phyloP scores from a whole-genome alignment of 129 eudicot species.

The Chrysanthemum lavandulifolium region DNA sequence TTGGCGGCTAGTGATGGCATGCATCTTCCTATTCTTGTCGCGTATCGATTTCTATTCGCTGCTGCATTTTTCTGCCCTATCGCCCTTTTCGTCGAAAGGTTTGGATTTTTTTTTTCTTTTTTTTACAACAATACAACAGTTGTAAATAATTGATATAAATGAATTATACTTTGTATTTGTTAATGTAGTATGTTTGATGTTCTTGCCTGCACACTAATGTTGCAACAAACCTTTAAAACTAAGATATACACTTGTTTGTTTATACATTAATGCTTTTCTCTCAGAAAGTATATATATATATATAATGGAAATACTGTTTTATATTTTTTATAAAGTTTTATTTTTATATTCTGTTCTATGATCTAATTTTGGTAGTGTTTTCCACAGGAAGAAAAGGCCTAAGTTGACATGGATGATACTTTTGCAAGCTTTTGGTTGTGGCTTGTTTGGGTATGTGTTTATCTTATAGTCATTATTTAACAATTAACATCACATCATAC shows the following conservation, averaged over 20 bases:
- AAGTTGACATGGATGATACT: slow-evolving; percentile 37
- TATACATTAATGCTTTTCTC: no score
- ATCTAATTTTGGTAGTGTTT: slow-evolving; percentile 1
- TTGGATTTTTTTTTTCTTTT: neutral
- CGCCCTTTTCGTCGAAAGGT: slow-evolving; percentile 59
- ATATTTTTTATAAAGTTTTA: neutral
- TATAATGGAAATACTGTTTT: slow-evolving; percentile 28
- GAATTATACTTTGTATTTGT: no score
- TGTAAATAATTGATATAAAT: no score
- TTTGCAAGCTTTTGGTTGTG: slow-evolving; percentile 48
- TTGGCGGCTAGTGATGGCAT: slow-evolving; percentile 47
- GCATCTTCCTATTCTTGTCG: slow-evolving; percentile 40
- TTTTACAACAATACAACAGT: no score
- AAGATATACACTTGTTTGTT: no score
- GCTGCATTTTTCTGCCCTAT: slow-evolving; percentile 45
- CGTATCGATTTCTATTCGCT: slow-evolving; percentile 51
- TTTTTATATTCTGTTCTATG: neutral
- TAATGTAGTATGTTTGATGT: neutral
- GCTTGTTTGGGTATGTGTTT: slow-evolving; percentile 51
- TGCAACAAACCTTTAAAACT: no score
- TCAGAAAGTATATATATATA: neutral
- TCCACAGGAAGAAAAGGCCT: slow-evolving; percentile 46
- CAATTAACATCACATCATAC: neutral
- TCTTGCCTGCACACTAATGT: neutral
- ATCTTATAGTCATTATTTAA: neutral